Evolutionary conservation across 169 alveolate species (phyloP).

Genomic region (Pseudocohnilembus persalinus): DNA sequence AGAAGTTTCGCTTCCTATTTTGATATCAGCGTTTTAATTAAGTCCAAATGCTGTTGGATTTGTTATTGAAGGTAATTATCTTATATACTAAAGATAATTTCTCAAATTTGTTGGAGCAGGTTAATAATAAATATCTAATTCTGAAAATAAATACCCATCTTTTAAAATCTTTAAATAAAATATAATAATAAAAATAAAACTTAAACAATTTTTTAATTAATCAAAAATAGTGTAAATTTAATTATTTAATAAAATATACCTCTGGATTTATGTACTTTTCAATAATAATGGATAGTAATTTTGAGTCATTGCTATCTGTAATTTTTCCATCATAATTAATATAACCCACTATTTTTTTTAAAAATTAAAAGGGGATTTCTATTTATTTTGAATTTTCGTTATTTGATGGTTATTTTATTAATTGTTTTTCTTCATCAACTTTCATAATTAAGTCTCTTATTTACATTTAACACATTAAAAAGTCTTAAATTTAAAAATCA

Average conservation of each 20-base stretch:
- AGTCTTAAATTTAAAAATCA: constrained; percentile 87
- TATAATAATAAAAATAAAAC: no score
- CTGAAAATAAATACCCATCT: background rate
- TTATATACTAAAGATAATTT: constrained; percentile 71
- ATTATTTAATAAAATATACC: no score
- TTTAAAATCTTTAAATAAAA: background rate
- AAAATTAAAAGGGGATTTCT: constrained; percentile 88
- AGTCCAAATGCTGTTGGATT: background rate
- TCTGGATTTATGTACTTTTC: constrained; percentile 62
- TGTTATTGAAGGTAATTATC: constrained; percentile 55
- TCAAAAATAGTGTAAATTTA: no score
- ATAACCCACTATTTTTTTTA: constrained; percentile 86
- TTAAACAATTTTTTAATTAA: no score
- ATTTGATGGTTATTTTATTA: no score
- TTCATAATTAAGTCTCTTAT: constrained; percentile 25
- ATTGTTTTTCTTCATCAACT: no score
- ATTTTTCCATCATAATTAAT: constrained; percentile 94
- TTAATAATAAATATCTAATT: constrained; percentile 63
- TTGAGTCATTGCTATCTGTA: constrained; percentile 92
- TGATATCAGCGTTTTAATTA: background rate
- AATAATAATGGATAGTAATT: constrained; percentile 76
- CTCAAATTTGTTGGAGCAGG: constrained; percentile 58
- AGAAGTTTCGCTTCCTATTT: background rate
- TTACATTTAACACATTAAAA: constrained; percentile 83
- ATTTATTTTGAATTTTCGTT: constrained; percentile 82